Percentiles rank a stretch among this genome's conserved stretches.
phyloP scores from a whole-genome alignment of 345 rosid species.

The Mallotus nudiflorus region DNA sequence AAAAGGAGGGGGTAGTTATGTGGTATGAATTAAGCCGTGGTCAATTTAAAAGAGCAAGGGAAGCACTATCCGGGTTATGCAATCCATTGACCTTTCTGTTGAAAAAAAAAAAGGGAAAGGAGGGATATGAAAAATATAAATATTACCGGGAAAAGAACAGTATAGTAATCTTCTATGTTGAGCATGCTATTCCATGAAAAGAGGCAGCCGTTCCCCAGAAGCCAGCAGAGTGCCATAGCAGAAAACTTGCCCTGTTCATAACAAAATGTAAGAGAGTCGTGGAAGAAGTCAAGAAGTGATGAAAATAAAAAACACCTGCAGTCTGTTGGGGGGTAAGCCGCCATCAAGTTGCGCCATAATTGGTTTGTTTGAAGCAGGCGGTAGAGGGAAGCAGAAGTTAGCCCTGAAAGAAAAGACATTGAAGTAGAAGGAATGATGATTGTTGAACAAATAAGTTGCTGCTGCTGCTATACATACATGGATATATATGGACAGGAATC shows the following conservation, averaged over 20 bases:
- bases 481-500: no score
- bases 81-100: no score
- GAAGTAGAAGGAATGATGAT: no score
- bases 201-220: slow-evolving; percentile 79
- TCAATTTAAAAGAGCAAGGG: no score
- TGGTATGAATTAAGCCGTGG: no score
- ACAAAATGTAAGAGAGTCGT: neutral
- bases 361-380: neutral
- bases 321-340: slow-evolving; percentile 20
- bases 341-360: slow-evolving; percentile 12
- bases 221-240: slow-evolving; percentile 73
- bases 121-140: neutral
- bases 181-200: slow-evolving; percentile 87
- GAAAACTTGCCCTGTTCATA: slow-evolving; percentile 53
- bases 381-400: no score
- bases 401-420: no score
- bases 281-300: neutral
- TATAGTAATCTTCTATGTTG: slow-evolving; percentile 71
- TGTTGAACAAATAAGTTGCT: no score
- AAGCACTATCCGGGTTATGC: no score
- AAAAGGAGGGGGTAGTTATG: no score
- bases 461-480: no score
- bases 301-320: slow-evolving; percentile 38
- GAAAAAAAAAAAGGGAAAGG: neutral
- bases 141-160: slow-evolving; percentile 65